These are phyloP conservation scores for Coemansia sp. DNA, from an alignment of 192 early-diverging fungal species.

Conservation along the genomic window DNA sequence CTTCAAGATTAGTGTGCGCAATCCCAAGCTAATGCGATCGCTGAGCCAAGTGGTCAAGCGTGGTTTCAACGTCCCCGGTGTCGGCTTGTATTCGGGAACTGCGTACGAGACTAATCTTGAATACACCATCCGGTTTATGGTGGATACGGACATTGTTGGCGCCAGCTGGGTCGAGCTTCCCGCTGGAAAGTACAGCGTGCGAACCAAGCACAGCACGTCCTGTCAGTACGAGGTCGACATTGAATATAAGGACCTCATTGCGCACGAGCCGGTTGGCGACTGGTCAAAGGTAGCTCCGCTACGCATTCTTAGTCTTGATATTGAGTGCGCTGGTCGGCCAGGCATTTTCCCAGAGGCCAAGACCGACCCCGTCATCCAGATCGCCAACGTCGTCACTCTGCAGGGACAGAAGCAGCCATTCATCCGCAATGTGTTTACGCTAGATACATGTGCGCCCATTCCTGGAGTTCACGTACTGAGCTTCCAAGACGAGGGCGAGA, in stretches of 20 bases:
- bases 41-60: slow-evolving; percentile 51
- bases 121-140: slow-evolving; percentile 92
- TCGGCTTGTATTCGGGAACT: slow-evolving; percentile 58
- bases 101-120: slow-evolving; percentile 90
- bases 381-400: slow-evolving; percentile 89
- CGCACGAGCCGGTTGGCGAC: slow-evolving; percentile 84
- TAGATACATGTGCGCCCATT: slow-evolving; percentile 90
- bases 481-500: slow-evolving; percentile 76
- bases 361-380: slow-evolving; percentile 95
- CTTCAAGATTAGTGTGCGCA: slow-evolving; percentile 70
- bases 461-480: slow-evolving; percentile 83
- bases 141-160: slow-evolving; percentile 82
- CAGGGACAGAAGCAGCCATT: slow-evolving; percentile 91
- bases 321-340: slow-evolving; percentile 95
- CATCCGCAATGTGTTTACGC: slow-evolving; percentile 91
- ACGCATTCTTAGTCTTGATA: slow-evolving; percentile 96
- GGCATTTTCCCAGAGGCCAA: slow-evolving; percentile 94
- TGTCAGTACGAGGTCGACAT: slow-evolving; percentile 85
- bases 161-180: slow-evolving; percentile 93
- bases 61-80: slow-evolving; percentile 61
- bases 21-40: slow-evolving; percentile 55
- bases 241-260: slow-evolving; percentile 74
- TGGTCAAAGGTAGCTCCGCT: slow-evolving; percentile 94
- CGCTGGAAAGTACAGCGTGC: slow-evolving; percentile 69
- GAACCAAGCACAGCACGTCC: slow-evolving; percentile 33